Base-by-base conservation (phyloP, 805 yeast species). In the Starmerella potacharoeniae region DNA sequence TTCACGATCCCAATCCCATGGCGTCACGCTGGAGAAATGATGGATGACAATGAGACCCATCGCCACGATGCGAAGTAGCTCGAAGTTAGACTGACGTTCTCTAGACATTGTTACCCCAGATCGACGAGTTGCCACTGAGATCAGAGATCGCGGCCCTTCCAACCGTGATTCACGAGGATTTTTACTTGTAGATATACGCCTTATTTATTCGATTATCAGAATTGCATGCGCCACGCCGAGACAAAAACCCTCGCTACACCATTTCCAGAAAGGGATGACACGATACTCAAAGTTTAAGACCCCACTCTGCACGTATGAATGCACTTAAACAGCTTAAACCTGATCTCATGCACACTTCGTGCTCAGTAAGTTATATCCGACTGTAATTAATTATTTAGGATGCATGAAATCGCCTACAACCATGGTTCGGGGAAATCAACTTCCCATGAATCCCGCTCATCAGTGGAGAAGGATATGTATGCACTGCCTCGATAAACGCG, bases 31-130 rank as follows among this genome's bases (percentile, higher is more conserved):
- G 11, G 51, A 46, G 29, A 48, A 57, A 37, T 57, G 60, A 10
- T 55, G 56, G 4, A 35, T 9, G 13, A 57, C 55, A n/a, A 57
- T 57, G 37, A 48, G 35, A 14, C 33, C 49, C 60, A 57, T 57
- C 33, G 54, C 55, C 9, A 57, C 10, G n/a, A 57, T 35, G 17
- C 60, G 57, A 14, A 57, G 46, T 3, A 46, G 35, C 47, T 57
- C 60, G 39, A 49, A 57, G 35, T 57, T 57, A 10, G 58, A 57
- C 16, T 4, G 14, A 31, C 56, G 31, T 22, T 39, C 56, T 14
- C 45, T 33, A 4, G 42, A 6, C 41, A 35, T 35, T 14, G 11
- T 45, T 16, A 22, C 22, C 22, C 22, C 22, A 22, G 22, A 22
- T 22, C 22, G 22, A 22, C 3, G 3, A 22, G 22, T 22, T 22